Base-by-base conservation (phyloP, 805 yeast genomes). In the Dipodascus geniculatus region DNA sequence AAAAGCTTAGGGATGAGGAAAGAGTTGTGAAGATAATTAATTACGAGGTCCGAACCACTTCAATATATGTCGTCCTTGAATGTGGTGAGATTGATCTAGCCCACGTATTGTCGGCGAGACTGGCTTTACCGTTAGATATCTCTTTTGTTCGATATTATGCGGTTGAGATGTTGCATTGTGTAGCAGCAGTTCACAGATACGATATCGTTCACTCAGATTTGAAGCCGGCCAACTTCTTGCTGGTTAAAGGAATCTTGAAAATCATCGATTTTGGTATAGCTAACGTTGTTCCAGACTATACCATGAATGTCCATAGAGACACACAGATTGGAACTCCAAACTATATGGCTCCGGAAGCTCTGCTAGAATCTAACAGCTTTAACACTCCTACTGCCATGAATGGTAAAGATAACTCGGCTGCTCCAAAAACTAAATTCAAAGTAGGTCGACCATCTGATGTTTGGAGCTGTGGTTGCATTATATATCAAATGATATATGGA, bases 281-380 rank as follows among this genome's bases (percentile, higher is more conserved):
- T n/a, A 86, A 90, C 68, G 88, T 90, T 0, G 88, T 93, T 1
- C 93, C 95, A 1, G 96, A 90, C 52, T 87, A 88, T 63, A 91
- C 98, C 0, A 82, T 86, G 19, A 91, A 93, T 61, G 79, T 91
- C 19, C 90, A 90, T 64, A 76, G 97, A 54, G 95, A 87, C 56
- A 79, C 88, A 3, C 96, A 87, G 65, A 84, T 89, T 52, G 99
- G 99, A 3, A 91, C 99, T 0, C 96, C 96, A 1, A 88, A 86
- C 65, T 93, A 91, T 66, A 93, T 91, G 98, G 96, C 99, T 0
- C 99, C 99, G 0, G 99, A 91, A 68, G 87, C 97, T 0, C 70
- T 91, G 55, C 75, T 84, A 48, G 44, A 38, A 38, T 38, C 44
- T 11, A 38, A 17, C 20, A n/a, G 20, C 8, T 14, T n/a, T n/a